Evolutionary conservation across 2,329 filamentous ascomycete species (phyloP).

Genomic region (Fusarium incarnatum): DNA sequence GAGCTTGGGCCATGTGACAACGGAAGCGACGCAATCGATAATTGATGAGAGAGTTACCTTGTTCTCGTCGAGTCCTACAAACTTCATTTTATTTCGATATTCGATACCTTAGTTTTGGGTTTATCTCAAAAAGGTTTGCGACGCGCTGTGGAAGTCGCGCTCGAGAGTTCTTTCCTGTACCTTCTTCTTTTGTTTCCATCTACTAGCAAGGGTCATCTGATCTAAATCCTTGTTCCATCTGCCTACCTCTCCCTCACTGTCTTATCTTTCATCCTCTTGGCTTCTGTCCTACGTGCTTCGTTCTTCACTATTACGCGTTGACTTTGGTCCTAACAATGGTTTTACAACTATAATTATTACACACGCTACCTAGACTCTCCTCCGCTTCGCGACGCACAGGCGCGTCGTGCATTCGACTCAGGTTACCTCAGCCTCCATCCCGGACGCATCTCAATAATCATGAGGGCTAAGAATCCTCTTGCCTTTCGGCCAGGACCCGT

Average conservation of each 20-base stretch:
- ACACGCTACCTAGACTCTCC: conserved; percentile 2
- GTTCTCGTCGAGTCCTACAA: conserved; percentile 27
- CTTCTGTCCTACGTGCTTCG: conserved; percentile 26
- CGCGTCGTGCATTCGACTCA: conserved; percentile 12
- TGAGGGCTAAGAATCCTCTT: conserved; percentile 65
- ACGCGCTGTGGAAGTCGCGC: conserved; percentile 22
- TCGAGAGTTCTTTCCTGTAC: conserved; percentile 8
- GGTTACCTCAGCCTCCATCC: conserved; percentile 19
- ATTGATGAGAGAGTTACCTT: conserved; percentile 26
- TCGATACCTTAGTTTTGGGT: conserved; percentile 3
- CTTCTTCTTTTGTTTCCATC: conserved; percentile 20
- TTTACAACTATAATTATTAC: conserved; percentile 22
- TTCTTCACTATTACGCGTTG: conserved; percentile 18
- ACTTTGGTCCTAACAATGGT: conserved; percentile 22
- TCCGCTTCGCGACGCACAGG: conserved; percentile 11
- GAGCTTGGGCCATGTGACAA: conserved; percentile 46
- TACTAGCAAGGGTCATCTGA: conserved; percentile 29
- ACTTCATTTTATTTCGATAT: conserved; percentile 15
- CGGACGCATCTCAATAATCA: conserved; percentile 13
- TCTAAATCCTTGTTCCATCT: conserved; percentile 18
- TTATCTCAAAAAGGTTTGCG: conserved; percentile 8
- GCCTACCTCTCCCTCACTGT: conserved; percentile 29
- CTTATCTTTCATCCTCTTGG: conserved; percentile 25
- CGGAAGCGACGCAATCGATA: conserved; percentile 22
- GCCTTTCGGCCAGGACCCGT: conserved; percentile 86